A percentile compares a stretch with the other conserved stretches of the same genome.
Conservation (phyloP, 1,284 basidiomycete genomes). For the Cerrena zonata region DNA sequence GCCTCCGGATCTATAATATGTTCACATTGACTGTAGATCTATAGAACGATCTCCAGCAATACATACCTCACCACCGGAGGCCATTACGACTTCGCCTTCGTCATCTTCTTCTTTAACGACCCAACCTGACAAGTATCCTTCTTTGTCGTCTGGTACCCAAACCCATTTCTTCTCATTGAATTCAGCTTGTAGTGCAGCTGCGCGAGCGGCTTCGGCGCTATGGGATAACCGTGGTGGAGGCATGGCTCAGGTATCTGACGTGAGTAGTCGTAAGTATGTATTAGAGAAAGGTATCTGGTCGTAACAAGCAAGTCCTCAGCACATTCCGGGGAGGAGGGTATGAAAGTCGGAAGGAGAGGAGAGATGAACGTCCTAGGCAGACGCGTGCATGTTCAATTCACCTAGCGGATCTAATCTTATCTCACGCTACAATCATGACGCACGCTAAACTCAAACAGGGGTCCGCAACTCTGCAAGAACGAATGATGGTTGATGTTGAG, state of each 20-base stretch:
- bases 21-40: neutral
- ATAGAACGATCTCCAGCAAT: neutral
- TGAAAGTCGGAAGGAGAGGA: neutral
- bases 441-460: too few species aligned
- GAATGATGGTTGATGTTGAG: too few species aligned
- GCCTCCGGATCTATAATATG: conserved; percentile 54
- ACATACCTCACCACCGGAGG: conserved; percentile 70
- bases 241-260: conserved; percentile 30
- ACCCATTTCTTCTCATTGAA: conserved; percentile 98
- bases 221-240: conserved; percentile 51
- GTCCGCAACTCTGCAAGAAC: too few species aligned
- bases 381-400: neutral
- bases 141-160: conserved; percentile 86
- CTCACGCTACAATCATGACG: neutral
- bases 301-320: neutral
- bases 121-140: conserved; percentile 88
- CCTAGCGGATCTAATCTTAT: conserved; percentile 1
- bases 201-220: conserved; percentile 65
- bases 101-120: conserved; percentile 81
- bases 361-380: conserved; percentile 1
- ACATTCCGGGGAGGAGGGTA: neutral
- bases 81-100: conserved; percentile 73
- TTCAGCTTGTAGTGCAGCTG: conserved; percentile 85
- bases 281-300: neutral
- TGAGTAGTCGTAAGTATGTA: neutral